Evolutionary conservation across 2,329 filamentous ascomycete species (phyloP), one percentile per base, ranked within the genome.

Genomic region (Triangularia verruculosa): DNA sequence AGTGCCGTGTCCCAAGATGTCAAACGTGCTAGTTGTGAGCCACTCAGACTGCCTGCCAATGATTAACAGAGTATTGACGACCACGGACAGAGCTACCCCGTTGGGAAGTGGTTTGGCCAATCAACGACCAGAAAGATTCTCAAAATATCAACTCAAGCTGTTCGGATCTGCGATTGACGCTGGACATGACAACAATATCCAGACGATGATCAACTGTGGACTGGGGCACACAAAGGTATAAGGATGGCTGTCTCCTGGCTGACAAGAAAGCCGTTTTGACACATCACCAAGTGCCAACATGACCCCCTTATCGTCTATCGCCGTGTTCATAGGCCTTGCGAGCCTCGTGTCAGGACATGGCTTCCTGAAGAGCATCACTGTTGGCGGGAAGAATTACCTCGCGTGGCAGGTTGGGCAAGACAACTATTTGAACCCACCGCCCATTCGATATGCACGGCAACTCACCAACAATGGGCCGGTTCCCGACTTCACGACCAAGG

Each of bases 321-420:
- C 47, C 56, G 13, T 65, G n/a, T 11, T 64, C 15, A 53, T 67
- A 5, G 57, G 55, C 20, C 39, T 65, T 9, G 55, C 63, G 22
- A 59, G 61, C 47, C 61, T 67, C 4, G 70, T 68, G 30, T 64
- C 67, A 5, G 70, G 68, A 13, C 72, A 73, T 51, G 71, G 72
- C 28, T 72, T 68, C 59, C 70, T 73, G 43, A 69, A 73, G 56
- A 70, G 64, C 63, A 70, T 74, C 34, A 68, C 69, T 20, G 66
- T 71, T 56, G 68, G 68, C 53, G 70, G 71, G 52, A 64, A 72
- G 61, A 66, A 69, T 11, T 73, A 73, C 55, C 69, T 66, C 6
- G 68, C 69, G 11, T 74, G 72, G 72, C 66, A 70, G 57, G 69
- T 71, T n/a, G 71, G 70, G 53, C 64, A 69, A 15, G 71, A 74